Conservation (phyloP, 352 stramenopile species). For the Pythium folliculosum region DNA sequence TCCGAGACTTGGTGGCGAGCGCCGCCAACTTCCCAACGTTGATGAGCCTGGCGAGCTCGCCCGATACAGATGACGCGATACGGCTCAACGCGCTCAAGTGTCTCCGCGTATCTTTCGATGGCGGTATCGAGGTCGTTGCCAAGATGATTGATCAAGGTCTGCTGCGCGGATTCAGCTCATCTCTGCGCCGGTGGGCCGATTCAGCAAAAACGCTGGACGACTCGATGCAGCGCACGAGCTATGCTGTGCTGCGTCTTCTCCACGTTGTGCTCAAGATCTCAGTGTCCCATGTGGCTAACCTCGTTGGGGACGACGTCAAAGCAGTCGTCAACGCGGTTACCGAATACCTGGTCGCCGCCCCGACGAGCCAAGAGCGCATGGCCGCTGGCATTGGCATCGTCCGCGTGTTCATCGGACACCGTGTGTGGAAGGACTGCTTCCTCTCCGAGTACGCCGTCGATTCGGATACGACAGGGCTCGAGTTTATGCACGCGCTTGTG, state of each 20-base stretch:
- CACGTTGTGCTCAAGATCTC: conserved; percentile 71
- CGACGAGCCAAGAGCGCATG: conserved; percentile 48
- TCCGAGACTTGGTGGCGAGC: conserved; percentile 66
- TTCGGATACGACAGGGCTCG: conserved; percentile 55
- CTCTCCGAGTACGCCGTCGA: conserved; percentile 66
- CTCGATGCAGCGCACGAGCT: conserved; percentile 31
- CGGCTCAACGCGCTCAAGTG: conserved; percentile 70
- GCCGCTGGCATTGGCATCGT: conserved; percentile 67
- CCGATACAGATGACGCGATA: conserved; percentile 39
- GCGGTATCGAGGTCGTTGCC: conserved; percentile 49
- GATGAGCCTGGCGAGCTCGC: conserved; percentile 61
- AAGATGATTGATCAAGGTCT: conserved; percentile 78
- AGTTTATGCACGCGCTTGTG: conserved; percentile 69
- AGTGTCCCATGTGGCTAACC: conserved; percentile 46
- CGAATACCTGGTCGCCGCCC: conserved; percentile 66
- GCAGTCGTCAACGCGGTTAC: conserved; percentile 71
- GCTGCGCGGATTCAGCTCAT: conserved; percentile 63
- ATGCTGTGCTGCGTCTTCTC: conserved; percentile 61
- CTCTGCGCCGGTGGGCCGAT: conserved; percentile 57
- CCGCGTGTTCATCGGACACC: conserved; percentile 69
- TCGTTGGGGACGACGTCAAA: conserved; percentile 60
- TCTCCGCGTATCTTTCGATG: conserved; percentile 62
- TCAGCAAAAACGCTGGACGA: conserved; percentile 21
- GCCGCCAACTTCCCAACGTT: conserved; percentile 62
- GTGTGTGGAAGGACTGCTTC: conserved; percentile 75